Base-by-base conservation (phyloP, 208 protist genomes). In the Tritrichomonas musculus region DNA sequence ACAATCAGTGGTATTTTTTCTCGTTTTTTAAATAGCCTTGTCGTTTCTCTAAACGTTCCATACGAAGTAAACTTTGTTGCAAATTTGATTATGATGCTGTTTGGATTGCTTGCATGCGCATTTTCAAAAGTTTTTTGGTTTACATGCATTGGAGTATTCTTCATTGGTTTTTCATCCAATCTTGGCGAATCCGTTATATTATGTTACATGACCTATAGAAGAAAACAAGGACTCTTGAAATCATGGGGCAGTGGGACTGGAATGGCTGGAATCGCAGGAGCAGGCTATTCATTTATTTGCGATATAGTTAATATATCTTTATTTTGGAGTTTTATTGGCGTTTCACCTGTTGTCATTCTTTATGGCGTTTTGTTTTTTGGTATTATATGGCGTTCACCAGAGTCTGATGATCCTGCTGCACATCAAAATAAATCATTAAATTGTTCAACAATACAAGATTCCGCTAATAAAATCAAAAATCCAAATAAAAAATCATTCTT, bases 91-190 rank as follows among this genome's bases (percentile, higher is more conserved):
- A 9, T 36, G 17, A 82, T 82, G 73, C 41, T 82, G 30, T 25
- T 41, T n/a, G 73, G 73, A 0, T 44, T 82, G 9, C 39, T 82
- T 47, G 41, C 14, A 25, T 36, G 30, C 41, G 73, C 73, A 53
- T 82, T 82, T 82, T 82, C 73, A 82, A 82, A 82, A 36, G 39
- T 47, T 17, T 82, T 82, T 20, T 82, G 73, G 73, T 53, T 82
- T 20, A 50, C 73, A 53, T 36, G n/a, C 22, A 44, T 82, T 50
- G n/a, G 73, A 5, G 73, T 82, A 1, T 82, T 82, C 41, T 53
- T 82, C 3, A 47, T 82, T 50, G 73, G 73, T n/a, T 82, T 82
- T 82, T 82, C 73, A n/a, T 82, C 73, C 47, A 47, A 25, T 2
- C 41, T 82, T 30, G 73, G 73, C 39, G 73, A 82, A 82, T 50